Conservation (phyloP, 1,139 yeast genomes). For the Candida neerlandica region DNA sequence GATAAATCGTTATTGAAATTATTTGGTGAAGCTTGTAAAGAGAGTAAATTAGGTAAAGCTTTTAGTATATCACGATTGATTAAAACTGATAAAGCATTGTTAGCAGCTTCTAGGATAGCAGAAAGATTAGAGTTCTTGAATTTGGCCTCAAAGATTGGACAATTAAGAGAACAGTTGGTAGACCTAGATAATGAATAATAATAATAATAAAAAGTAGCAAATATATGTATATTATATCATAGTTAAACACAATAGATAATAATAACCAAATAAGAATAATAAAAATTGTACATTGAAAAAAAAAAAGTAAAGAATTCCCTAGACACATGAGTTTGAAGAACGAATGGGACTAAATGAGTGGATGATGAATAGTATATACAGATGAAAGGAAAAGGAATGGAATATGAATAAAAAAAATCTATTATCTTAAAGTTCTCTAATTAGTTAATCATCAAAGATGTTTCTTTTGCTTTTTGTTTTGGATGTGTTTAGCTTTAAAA, state of each 20-base stretch:
- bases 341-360: not conserved
- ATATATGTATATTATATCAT: not conserved
- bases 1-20: conserved; percentile 77
- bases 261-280: not conserved
- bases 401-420: not conserved
- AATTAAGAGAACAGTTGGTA: conserved; percentile 56
- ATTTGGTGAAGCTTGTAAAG: conserved; percentile 77
- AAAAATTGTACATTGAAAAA: not conserved
- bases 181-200: conserved; percentile 30
- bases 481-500: conserved; percentile 32
- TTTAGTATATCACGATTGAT: conserved; percentile 69
- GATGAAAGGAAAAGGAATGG: not conserved
- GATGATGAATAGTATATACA: too few species aligned
- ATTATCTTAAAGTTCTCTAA: too few species aligned
- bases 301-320: not conserved
- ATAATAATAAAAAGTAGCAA: conserved; percentile 8
- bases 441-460: not conserved
- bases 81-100: conserved; percentile 74
- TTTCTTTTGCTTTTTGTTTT: not conserved
- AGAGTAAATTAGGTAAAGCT: conserved; percentile 66
- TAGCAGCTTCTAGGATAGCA: conserved; percentile 83
- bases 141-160: conserved; percentile 68
- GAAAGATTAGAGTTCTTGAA: conserved; percentile 70
- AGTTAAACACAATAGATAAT: not conserved
- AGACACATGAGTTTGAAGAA: not conserved